These are phyloP conservation scores for Dioscorea dumetorum DNA, from an alignment of 106 monocot genomes.

Conservation along the genomic window DNA sequence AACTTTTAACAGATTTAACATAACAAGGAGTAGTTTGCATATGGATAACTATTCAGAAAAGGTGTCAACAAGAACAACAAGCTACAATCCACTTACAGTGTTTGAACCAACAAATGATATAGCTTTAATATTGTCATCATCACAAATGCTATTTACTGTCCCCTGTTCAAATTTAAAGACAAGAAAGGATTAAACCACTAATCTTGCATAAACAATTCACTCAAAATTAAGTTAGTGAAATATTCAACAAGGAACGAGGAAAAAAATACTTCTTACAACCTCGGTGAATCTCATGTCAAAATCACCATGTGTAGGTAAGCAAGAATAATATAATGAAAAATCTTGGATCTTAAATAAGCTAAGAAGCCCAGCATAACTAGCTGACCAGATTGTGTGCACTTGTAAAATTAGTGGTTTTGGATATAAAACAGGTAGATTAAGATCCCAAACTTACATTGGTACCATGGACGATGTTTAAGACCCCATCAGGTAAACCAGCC, in stretches of 20 bases:
- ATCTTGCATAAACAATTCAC: background rate
- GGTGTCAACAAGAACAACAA: background rate
- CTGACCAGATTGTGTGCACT: too few relatives aligned
- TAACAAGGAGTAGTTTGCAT: too few relatives aligned
- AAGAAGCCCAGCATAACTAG: background rate
- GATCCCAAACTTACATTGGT: constrained; percentile 58
- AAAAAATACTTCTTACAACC: too few relatives aligned
- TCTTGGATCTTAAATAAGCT: background rate
- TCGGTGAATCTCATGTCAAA: too few relatives aligned
- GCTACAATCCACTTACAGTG: constrained; percentile 47
- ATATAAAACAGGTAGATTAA: too few relatives aligned
- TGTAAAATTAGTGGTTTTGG: too few relatives aligned
- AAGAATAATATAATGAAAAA: too few relatives aligned
- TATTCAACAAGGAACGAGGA: too few relatives aligned
- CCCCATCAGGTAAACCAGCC: constrained; percentile 93
- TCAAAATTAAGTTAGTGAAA: too few relatives aligned
- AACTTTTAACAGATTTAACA: too few relatives aligned
- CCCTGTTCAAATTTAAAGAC: constrained; percentile 35
- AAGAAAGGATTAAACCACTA: background rate
- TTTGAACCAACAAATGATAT: constrained; percentile 99
- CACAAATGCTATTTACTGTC: constrained; percentile 89
- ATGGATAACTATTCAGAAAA: too few relatives aligned
- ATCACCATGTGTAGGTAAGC: too few relatives aligned
- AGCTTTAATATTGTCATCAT: constrained; percentile 88
- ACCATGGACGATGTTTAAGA: constrained; percentile 92